Evolutionary conservation across 202 grass and related monocot species (phyloP).

Genomic region (Setaria viridis): DNA sequence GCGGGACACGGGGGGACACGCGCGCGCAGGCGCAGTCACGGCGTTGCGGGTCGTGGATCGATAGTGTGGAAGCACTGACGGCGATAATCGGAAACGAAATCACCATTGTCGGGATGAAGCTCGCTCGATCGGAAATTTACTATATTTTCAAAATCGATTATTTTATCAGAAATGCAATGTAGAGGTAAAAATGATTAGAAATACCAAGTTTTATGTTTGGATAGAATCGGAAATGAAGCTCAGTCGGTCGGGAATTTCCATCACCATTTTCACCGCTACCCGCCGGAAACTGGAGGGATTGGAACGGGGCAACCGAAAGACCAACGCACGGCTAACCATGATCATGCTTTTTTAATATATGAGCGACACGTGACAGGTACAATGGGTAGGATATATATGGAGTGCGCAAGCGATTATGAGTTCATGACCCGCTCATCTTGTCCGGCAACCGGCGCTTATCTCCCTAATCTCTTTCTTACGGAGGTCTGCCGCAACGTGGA

Average conservation of each 20-base stretch:
- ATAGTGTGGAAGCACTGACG: too few species aligned
- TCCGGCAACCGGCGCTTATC: background rate
- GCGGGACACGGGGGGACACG: background rate
- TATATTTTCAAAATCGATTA: too few species aligned
- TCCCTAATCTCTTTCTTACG: background rate
- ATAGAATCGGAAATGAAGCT: too few species aligned
- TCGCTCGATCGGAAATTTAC: too few species aligned
- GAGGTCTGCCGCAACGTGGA: background rate
- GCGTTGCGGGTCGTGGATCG: too few species aligned
- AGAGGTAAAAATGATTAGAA: too few species aligned
- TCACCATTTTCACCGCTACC: too few species aligned
- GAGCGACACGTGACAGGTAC: background rate
- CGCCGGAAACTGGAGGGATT: background rate
- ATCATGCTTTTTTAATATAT: background rate
- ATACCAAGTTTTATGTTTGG: too few species aligned
- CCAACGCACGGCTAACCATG: background rate
- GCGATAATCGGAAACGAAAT: too few species aligned
- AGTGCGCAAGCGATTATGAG: background rate
- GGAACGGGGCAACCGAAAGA: background rate
- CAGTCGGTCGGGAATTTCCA: too few species aligned
- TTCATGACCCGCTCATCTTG: background rate
- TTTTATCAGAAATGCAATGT: too few species aligned
- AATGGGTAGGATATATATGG: background rate
- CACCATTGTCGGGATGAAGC: too few species aligned
- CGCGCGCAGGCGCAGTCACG: background rate